These are phyloP conservation scores for Nicotiana knightiana DNA, from an alignment of 257 asterid genomes.

Conservation along the genomic window DNA sequence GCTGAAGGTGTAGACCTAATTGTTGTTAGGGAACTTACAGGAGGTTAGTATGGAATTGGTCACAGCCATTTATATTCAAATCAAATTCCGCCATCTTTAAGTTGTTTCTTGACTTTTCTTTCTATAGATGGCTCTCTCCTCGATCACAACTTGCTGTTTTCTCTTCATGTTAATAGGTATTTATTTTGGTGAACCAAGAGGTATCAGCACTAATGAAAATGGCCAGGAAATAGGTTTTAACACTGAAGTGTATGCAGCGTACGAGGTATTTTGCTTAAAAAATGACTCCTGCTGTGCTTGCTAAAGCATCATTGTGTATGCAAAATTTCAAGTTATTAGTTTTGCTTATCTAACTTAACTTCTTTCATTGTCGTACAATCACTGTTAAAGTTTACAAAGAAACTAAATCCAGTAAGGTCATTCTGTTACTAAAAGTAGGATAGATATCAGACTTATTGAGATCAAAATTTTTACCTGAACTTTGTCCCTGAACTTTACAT, in stretches of 20 bases:
- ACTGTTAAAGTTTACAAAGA: not conserved
- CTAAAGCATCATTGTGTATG: not conserved
- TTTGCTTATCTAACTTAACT: not conserved
- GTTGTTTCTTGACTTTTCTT: not conserved
- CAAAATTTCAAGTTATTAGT: not conserved
- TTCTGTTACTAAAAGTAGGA: not conserved
- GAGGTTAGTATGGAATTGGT: slow-evolving; percentile 53
- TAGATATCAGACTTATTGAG: not conserved
- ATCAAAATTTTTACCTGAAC: not conserved
- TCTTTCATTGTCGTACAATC: not conserved
- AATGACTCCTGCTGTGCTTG: not conserved
- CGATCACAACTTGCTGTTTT: not conserved
- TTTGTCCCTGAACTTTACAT: not conserved
- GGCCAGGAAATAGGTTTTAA: slow-evolving; percentile 93
- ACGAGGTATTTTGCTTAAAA: slow-evolving; percentile 52
- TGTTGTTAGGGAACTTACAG: slow-evolving; percentile 98
- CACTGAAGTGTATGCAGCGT: slow-evolving; percentile 81
- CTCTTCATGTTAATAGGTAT: slow-evolving; percentile 49
- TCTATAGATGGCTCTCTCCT: not conserved
- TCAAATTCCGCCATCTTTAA: not conserved
- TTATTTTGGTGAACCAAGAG: slow-evolving; percentile 97
- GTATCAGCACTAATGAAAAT: slow-evolving; percentile 61
- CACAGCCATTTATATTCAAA: not conserved
- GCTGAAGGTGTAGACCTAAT: slow-evolving; percentile 97
- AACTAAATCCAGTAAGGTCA: not conserved